These are phyloP conservation scores for Ceratocystiopsis minuta DNA, from an alignment of 2,329 filamentous ascomycete species.

Conservation along the genomic window DNA sequence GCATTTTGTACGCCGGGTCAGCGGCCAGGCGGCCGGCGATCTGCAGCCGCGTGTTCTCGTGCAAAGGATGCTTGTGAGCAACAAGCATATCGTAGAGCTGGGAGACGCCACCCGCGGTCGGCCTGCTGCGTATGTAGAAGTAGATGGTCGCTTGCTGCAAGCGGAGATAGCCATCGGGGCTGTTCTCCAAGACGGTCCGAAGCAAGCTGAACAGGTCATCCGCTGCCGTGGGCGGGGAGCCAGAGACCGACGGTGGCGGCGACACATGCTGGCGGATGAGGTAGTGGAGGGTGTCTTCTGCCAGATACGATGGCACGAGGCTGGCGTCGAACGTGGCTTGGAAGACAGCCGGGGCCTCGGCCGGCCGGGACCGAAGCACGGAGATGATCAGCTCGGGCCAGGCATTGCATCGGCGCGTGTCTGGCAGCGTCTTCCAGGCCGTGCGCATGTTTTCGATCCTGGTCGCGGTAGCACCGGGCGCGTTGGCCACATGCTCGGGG, in stretches of 20 bases:
- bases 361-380: slow-evolving; percentile 16
- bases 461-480: too few species aligned
- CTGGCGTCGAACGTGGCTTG: slow-evolving; percentile 19
- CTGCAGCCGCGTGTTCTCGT: slow-evolving; percentile 27
- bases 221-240: background rate
- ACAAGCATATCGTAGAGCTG: slow-evolving; percentile 20
- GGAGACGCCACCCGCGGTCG: slow-evolving; percentile 9
- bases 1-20: slow-evolving; percentile 19
- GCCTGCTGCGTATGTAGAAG: slow-evolving; percentile 4
- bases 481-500: background rate
- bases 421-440: slow-evolving; percentile 16
- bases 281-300: slow-evolving; percentile 19
- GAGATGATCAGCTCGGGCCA: slow-evolving; percentile 21
- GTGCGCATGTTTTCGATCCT: slow-evolving; percentile 14
- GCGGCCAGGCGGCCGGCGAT: slow-evolving; percentile 28
- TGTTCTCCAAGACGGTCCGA: slow-evolving; percentile 6
- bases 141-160: slow-evolving; percentile 21
- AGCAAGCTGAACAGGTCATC: slow-evolving; percentile 1
- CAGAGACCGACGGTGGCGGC: background rate
- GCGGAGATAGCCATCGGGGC: slow-evolving; percentile 10
- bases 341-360: slow-evolving; percentile 17
- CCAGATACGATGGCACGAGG: slow-evolving; percentile 19
- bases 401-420: slow-evolving; percentile 10
- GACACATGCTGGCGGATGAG: slow-evolving; percentile 9
- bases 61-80: slow-evolving; percentile 15